Evolutionary conservation across 805 yeast species (phyloP).

Genomic region (Suhomyces sp.): DNA sequence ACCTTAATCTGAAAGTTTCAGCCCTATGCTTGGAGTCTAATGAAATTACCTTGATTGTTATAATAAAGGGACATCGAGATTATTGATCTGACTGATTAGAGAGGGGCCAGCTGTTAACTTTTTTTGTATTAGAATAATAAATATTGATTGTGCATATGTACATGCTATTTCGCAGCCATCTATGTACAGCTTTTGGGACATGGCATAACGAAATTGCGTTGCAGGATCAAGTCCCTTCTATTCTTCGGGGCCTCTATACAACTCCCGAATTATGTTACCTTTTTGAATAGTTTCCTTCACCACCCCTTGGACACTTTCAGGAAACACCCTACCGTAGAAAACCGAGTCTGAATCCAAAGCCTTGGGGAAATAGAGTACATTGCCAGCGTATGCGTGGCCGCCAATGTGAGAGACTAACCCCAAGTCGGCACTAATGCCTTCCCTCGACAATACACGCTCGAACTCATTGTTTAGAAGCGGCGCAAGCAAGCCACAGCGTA

Average conservation of each 20-base stretch:
- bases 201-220: too few relatives aligned
- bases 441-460: slow-evolving; percentile 33
- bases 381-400: slow-evolving; percentile 87
- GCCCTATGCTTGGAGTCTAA: too few relatives aligned
- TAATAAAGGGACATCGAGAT: too few relatives aligned
- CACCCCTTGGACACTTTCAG: slow-evolving; percentile 65
- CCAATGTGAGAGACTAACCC: slow-evolving; percentile 77
- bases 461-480: slow-evolving; percentile 58
- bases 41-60: too few relatives aligned
- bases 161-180: too few relatives aligned
- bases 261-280: slow-evolving; percentile 51
- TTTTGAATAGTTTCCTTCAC: slow-evolving; percentile 52
- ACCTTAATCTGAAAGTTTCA: too few relatives aligned
- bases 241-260: slow-evolving; percentile 54
- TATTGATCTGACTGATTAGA: too few relatives aligned
- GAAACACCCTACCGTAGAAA: slow-evolving; percentile 80
- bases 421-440: slow-evolving; percentile 35
- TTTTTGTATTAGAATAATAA: too few relatives aligned
- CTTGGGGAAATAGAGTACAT: slow-evolving; percentile 54
- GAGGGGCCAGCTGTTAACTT: too few relatives aligned
- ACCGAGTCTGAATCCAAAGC: slow-evolving; percentile 38
- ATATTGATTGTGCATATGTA: too few relatives aligned
- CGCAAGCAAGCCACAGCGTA: slow-evolving; percentile 67
- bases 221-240: too few relatives aligned
- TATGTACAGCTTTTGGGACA: too few relatives aligned